Evolutionary conservation across 176 grass and related monocot species (phyloP).

Genomic region (Aegilops speltoides): DNA sequence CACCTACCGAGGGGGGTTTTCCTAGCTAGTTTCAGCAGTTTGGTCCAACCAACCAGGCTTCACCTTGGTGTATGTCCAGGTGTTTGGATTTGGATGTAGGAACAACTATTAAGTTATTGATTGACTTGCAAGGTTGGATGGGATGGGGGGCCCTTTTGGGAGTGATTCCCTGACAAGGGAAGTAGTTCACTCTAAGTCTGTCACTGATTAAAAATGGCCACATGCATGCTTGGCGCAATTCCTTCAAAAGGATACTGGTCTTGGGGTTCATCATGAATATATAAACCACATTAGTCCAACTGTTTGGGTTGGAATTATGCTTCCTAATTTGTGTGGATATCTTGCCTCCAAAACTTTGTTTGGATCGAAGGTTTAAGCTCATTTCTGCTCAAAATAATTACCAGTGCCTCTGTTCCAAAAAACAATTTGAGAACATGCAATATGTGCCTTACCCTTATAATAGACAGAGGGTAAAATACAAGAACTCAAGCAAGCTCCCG

Average conservation of each 20-base stretch:
- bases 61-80: background rate
- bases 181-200: constrained; percentile 17
- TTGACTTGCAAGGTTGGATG: constrained; percentile 43
- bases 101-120: constrained; percentile 42
- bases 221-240: background rate
- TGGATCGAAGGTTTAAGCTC: too few relatives aligned
- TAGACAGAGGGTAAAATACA: too few relatives aligned
- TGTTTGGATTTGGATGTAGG: constrained; percentile 30
- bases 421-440: too few relatives aligned
- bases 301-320: too few relatives aligned
- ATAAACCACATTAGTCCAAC: too few relatives aligned
- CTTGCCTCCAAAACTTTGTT: background rate
- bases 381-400: too few relatives aligned
- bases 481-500: too few relatives aligned
- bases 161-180: background rate
- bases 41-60: constrained; percentile 31
- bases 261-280: background rate
- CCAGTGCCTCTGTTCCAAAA: too few relatives aligned
- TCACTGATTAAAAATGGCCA: background rate
- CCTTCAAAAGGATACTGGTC: background rate
- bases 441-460: too few relatives aligned
- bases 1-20: background rate
- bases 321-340: too few relatives aligned
- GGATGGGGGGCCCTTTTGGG: background rate
- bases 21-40: background rate